Evolutionary conservation across 176 grass and related monocot genomes (phyloP).

Genomic region (Urochloa ruziziensis): DNA sequence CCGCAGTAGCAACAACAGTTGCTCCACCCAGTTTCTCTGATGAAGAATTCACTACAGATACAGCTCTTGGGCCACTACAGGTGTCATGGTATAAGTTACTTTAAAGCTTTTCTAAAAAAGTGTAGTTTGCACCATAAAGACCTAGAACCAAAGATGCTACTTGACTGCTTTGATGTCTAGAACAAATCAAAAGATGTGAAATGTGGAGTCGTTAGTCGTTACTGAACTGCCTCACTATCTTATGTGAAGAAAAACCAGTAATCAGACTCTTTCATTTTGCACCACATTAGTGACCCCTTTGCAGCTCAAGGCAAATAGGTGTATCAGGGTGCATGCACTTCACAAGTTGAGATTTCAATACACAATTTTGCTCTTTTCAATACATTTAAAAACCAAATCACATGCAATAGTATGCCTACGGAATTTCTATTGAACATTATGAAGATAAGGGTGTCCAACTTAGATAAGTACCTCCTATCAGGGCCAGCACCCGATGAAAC

Average conservation of each 20-base stretch:
- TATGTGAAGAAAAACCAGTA: constrained; percentile 37
- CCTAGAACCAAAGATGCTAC: background rate
- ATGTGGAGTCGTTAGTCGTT: constrained; percentile 40
- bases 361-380: background rate
- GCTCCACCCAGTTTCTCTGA: constrained; percentile 88
- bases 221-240: constrained; percentile 35
- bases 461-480: constrained; percentile 77
- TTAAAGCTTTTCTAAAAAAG: background rate
- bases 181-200: background rate
- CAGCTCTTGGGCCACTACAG: constrained; percentile 81
- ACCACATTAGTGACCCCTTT: constrained; percentile 75
- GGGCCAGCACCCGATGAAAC: constrained; percentile 77
- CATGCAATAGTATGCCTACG: background rate
- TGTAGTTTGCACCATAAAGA: background rate
- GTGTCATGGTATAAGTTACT: background rate
- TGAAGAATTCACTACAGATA: constrained; percentile 79
- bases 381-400: background rate
- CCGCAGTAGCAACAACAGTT: constrained; percentile 69
- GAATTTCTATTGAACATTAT: background rate
- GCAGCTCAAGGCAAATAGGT: constrained; percentile 56
- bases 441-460: background rate
- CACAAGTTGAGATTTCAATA: background rate
- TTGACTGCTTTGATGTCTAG: background rate
- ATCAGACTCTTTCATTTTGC: constrained; percentile 59
- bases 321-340: constrained; percentile 76